Percentiles rank a stretch among this genome's conserved stretches.
Evolutionary conservation across 2,329 filamentous ascomycete species (phyloP).

Genomic region (Hypoxylon sp.): DNA sequence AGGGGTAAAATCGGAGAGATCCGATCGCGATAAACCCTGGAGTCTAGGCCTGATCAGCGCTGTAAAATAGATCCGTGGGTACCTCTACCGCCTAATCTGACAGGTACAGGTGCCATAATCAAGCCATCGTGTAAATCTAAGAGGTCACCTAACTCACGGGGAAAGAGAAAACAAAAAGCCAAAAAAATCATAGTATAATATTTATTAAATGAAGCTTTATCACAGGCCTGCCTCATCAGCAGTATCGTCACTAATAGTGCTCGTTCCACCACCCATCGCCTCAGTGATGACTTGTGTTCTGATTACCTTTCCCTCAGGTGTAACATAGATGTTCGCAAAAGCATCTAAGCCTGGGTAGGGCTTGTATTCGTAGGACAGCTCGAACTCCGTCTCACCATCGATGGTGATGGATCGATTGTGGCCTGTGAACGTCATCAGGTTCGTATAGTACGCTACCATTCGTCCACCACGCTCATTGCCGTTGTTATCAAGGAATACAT

Average conservation of each 20-base stretch:
- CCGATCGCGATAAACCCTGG: not conserved
- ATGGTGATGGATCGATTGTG: constrained; percentile 57
- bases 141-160: no score
- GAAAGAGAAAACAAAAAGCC: no score
- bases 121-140: no score
- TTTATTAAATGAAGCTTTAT: no score
- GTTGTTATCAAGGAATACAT: constrained; percentile 62
- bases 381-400: constrained; percentile 56
- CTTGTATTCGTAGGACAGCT: constrained; percentile 62
- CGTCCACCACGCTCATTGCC: constrained; percentile 54
- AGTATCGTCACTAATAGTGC: constrained; percentile 57
- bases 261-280: constrained; percentile 60
- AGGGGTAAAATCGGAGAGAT: constrained; percentile 1
- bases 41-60: not conserved
- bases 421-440: constrained; percentile 64
- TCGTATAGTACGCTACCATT: constrained; percentile 59
- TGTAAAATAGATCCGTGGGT: not conserved
- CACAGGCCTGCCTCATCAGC: constrained; percentile 4
- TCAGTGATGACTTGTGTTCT: constrained; percentile 62
- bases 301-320: constrained; percentile 56
- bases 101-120: no score
- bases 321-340: constrained; percentile 58
- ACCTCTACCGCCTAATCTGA: no score
- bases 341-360: constrained; percentile 59
- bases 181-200: no score